Conservation (phyloP, 1,284 basidiomycete genomes). For the Afroboletus lepidellus region DNA sequence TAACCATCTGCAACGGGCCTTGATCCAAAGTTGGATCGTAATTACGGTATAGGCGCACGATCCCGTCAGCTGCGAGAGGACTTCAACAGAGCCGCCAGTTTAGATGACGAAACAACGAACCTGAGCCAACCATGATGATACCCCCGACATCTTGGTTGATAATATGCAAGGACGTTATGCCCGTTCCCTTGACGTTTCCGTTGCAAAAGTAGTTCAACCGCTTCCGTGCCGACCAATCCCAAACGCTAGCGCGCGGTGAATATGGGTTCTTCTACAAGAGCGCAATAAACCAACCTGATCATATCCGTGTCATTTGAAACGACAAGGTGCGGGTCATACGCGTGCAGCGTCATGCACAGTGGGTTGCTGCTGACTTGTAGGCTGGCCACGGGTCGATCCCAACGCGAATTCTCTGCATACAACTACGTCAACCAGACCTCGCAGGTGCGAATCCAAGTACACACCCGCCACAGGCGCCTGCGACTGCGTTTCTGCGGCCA, state of each 20-base stretch:
- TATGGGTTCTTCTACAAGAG: neutral
- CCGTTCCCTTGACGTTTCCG: constrained; percentile 79
- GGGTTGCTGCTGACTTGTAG: constrained; percentile 73
- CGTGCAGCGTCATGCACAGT: constrained; percentile 83
- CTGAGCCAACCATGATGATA: constrained; percentile 85
- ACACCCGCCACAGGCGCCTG: constrained; percentile 73
- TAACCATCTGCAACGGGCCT: constrained; percentile 81
- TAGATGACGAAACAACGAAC: constrained; percentile 43
- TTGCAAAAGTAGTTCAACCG: constrained; percentile 86
- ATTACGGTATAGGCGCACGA: constrained; percentile 89
- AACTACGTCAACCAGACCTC: constrained; percentile 2
- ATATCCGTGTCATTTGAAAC: constrained; percentile 85
- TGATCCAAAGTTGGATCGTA: constrained; percentile 71
- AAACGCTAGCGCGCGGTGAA: constrained; percentile 58
- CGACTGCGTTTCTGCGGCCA: constrained; percentile 68
- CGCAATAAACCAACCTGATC: constrained; percentile 63
- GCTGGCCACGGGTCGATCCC: constrained; percentile 81
- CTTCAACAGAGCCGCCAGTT: neutral
- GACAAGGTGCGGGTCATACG: constrained; percentile 88
- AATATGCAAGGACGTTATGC: constrained; percentile 88
- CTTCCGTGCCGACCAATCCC: constrained; percentile 88
- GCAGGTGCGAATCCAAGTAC: constrained; percentile 45
- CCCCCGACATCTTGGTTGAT: constrained; percentile 97
- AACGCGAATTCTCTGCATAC: constrained; percentile 52
- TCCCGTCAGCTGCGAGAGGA: constrained; percentile 72